phyloP scores from a whole-genome alignment of 2,329 filamentous ascomycete genomes.

The Beauveria sp. region DNA sequence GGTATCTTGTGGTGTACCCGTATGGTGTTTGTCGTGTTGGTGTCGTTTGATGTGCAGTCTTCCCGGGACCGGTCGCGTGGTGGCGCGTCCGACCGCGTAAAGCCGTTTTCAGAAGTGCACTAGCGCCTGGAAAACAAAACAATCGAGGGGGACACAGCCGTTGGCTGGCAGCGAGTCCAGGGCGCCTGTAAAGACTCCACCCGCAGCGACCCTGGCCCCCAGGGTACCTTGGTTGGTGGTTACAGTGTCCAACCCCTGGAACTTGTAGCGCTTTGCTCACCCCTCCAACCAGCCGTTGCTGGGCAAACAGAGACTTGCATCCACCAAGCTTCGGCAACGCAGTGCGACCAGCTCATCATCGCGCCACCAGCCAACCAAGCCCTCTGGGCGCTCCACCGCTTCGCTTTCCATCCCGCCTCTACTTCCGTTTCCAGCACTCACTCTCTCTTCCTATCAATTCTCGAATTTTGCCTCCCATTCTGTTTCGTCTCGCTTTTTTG shows the following conservation, averaged over 20 bases:
- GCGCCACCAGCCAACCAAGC: no score
- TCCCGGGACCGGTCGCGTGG: constrained; percentile 7
- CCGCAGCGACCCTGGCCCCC: background rate
- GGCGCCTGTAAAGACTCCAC: background rate
- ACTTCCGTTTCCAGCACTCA: constrained; percentile 7
- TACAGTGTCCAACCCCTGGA: background rate
- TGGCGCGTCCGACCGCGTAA: constrained; percentile 28
- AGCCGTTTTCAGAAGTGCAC: constrained; percentile 19
- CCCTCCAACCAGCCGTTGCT: constrained; percentile 6
- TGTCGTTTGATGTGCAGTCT: background rate
- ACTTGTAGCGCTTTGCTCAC: background rate
- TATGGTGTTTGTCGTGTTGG: background rate
- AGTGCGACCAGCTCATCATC: no score
- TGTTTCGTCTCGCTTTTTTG: background rate
- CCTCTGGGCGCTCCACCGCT: background rate
- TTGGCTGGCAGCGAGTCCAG: background rate
- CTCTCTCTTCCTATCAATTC: background rate
- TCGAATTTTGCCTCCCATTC: background rate
- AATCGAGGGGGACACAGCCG: background rate
- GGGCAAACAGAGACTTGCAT: background rate
- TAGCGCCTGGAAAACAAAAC: background rate
- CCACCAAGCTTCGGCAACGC: background rate
- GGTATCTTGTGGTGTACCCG: background rate
- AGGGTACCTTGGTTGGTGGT: background rate
- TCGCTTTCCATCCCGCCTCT: background rate